Percentiles rank a stretch among this genome's conserved stretches.
Conservation (phyloP, 495 filamentous ascomycete genomes). For the Sordaria brevicollis region DNA sequence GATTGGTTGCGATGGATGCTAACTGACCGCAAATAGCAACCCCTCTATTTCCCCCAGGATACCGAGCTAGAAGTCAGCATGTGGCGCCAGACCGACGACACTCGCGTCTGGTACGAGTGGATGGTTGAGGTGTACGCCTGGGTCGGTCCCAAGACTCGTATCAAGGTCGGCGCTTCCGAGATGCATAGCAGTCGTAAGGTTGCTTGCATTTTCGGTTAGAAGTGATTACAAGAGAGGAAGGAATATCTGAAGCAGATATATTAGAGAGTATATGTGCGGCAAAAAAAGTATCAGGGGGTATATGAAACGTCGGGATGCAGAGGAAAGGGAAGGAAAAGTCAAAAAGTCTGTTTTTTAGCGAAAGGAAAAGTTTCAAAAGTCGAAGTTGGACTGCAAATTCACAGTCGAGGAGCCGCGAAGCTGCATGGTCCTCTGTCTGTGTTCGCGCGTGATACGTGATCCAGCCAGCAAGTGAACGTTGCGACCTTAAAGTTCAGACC, state of each 20-base stretch:
- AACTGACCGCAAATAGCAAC: constrained; percentile 45
- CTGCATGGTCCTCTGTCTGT: background rate
- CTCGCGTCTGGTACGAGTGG: constrained; percentile 99
- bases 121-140: constrained; percentile 71
- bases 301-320: too few species aligned
- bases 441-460: background rate
- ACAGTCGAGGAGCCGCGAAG: background rate
- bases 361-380: background rate
- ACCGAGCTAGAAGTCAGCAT: constrained; percentile 82
- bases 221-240: constrained; percentile 48
- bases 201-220: constrained; percentile 56
- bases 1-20: background rate
- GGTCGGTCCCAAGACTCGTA: constrained; percentile 48
- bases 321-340: background rate
- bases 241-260: constrained; percentile 47
- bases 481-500: background rate
- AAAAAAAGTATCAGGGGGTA: too few species aligned
- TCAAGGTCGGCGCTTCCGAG: constrained; percentile 71
- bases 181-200: constrained; percentile 83
- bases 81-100: constrained; percentile 88
- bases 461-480: background rate
- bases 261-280: background rate
- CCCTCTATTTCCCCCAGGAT: constrained; percentile 76
- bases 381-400: background rate
- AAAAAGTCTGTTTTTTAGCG: background rate